Evolutionary conservation across 257 asterid species (phyloP).

Genomic region (Rhazya stricta): DNA sequence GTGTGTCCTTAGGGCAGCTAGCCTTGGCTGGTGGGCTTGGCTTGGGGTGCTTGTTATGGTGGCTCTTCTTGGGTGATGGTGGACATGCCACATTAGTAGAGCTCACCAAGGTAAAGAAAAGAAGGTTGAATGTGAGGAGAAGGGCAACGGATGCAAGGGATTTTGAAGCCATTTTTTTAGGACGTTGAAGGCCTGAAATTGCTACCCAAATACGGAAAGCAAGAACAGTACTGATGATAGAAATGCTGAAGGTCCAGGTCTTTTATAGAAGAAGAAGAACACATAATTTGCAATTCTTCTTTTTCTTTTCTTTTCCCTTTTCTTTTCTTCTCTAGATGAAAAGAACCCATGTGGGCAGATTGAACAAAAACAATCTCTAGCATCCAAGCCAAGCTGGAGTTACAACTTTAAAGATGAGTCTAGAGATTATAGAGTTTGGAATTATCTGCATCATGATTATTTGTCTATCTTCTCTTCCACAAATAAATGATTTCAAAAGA

Average conservation of each 20-base stretch:
- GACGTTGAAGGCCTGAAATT: background rate
- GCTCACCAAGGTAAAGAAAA: conserved; percentile 29
- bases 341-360: background rate
- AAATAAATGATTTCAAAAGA: background rate
- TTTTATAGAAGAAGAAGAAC: conserved; percentile 7
- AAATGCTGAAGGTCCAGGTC: background rate
- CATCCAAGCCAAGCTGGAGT: background rate
- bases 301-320: background rate
- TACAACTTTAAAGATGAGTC: background rate
- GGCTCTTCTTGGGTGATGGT: conserved; percentile 14
- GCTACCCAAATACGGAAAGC: background rate
- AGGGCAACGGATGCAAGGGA: conserved; percentile 10
- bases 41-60: conserved; percentile 20
- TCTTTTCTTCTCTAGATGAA: background rate
- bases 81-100: conserved; percentile 20
- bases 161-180: conserved; percentile 3
- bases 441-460: background rate
- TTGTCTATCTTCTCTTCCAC: background rate
- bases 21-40: conserved; percentile 34
- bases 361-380: background rate
- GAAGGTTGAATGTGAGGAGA: conserved; percentile 24
- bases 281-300: background rate
- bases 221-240: conserved; percentile 4
- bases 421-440: background rate
- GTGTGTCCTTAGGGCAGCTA: conserved; percentile 53